Evolutionary conservation across 176 grass and related monocot species (phyloP).

Genomic region (Cocos nucifera): DNA sequence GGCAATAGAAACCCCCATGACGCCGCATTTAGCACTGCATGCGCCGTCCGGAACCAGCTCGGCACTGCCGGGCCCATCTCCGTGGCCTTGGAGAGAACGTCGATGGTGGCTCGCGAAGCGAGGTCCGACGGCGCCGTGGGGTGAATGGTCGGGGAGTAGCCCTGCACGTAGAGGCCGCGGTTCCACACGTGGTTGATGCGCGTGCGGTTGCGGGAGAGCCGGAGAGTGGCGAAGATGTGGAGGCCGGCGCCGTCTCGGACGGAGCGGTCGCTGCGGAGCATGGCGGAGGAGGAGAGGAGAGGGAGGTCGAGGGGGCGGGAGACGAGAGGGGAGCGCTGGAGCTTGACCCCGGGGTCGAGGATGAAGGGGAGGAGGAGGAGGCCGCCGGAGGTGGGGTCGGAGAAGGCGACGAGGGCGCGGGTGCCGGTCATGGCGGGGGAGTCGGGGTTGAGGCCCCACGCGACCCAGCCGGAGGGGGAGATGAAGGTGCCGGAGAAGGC

Average conservation of each 20-base stretch:
- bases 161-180: slow-evolving; percentile 91
- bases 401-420: slow-evolving; percentile 69
- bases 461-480: slow-evolving; percentile 95
- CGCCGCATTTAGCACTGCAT: slow-evolving; percentile 58
- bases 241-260: slow-evolving; percentile 58
- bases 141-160: slow-evolving; percentile 93
- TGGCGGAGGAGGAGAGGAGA: slow-evolving; percentile 58
- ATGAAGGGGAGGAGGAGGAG: slow-evolving; percentile 83
- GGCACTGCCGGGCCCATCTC: slow-evolving; percentile 34
- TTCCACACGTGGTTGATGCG: slow-evolving; percentile 81
- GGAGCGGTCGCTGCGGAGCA: slow-evolving; percentile 17
- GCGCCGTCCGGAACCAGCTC: slow-evolving; percentile 35
- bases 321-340: slow-evolving; percentile 52
- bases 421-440: slow-evolving; percentile 70
- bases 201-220: slow-evolving; percentile 75
- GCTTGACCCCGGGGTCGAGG: slow-evolving; percentile 67
- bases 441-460: slow-evolving; percentile 78
- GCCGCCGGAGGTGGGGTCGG: slow-evolving; percentile 68
- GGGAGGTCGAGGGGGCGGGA: slow-evolving; percentile 68
- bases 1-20: slow-evolving; percentile 89
- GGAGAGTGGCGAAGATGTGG: slow-evolving; percentile 58
- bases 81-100: slow-evolving; percentile 79
- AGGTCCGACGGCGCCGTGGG: slow-evolving; percentile 72
- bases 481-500: slow-evolving; percentile 82
- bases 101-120: slow-evolving; percentile 72